Conservation (phyloP, 345 rosid genomes). For the Syzygium oleosum region DNA sequence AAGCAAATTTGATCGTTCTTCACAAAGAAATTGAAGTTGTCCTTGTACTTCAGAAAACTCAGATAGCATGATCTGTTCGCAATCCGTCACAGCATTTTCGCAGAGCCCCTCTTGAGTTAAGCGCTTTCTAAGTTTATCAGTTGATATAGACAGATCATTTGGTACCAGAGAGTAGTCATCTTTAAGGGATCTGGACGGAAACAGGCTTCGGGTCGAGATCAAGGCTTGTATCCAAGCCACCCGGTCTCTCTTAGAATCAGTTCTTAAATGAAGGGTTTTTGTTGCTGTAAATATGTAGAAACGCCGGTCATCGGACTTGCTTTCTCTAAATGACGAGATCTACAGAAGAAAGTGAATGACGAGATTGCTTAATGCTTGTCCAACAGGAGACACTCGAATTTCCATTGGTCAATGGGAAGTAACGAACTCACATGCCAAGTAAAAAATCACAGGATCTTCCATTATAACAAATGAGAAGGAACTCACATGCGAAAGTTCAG, state of each 20-base stretch:
- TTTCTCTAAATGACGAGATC: slow-evolving; percentile 95
- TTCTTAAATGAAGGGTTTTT: slow-evolving; percentile 91
- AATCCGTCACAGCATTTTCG: slow-evolving; percentile 72
- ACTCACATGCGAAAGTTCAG: background rate
- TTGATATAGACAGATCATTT: slow-evolving; percentile 57
- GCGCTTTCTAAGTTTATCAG: slow-evolving; percentile 65
- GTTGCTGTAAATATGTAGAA: slow-evolving; percentile 96
- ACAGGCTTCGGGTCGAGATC: slow-evolving; percentile 54
- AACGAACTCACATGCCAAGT: background rate
- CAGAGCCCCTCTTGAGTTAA: slow-evolving; percentile 55
- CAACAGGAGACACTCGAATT: background rate
- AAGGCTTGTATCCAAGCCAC: slow-evolving; percentile 93
- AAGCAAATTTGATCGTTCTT: slow-evolving; percentile 63
- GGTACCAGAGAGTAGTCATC: slow-evolving; percentile 49
- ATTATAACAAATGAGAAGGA: background rate
- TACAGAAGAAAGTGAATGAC: slow-evolving; percentile 20
- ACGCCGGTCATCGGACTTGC: slow-evolving; percentile 87
- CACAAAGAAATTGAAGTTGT: slow-evolving; percentile 61
- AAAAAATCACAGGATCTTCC: background rate
- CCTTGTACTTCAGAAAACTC: slow-evolving; percentile 77
- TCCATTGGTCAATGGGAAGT: background rate
- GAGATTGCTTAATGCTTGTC: background rate
- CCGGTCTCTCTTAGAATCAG: slow-evolving; percentile 70
- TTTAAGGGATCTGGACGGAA: slow-evolving; percentile 53
- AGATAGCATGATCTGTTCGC: slow-evolving; percentile 82